Conservation (phyloP, 306 rosid species). For the Calophaca sinica region DNA sequence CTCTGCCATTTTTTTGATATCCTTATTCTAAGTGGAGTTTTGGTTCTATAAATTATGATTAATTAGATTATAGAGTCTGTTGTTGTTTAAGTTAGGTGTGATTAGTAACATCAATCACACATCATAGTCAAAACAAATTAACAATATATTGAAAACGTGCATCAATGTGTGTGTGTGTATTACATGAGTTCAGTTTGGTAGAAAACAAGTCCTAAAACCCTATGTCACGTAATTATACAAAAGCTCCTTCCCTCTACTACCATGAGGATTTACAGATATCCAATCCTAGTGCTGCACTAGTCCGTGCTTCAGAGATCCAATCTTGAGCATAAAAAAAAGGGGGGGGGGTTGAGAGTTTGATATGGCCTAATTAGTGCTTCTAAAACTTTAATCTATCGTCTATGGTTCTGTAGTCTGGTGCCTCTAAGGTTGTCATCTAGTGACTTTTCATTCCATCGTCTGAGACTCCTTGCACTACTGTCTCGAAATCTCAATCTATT, state of each 20-base stretch:
- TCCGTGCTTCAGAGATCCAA: not conserved
- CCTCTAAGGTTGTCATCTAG: no score
- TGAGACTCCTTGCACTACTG: no score
- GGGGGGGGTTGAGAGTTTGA: no score
- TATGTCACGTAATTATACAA: not conserved
- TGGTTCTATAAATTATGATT: not conserved
- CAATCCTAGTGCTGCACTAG: not conserved
- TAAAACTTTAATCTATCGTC: no score
- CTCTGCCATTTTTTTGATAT: conserved; percentile 17
- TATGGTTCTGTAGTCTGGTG: no score
- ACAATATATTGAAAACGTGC: not conserved
- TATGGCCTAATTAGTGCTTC: no score
- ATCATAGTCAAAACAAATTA: not conserved
- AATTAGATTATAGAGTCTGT: not conserved
- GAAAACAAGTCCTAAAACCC: not conserved
- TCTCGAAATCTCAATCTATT: no score
- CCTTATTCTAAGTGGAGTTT: not conserved
- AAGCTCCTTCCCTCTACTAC: not conserved
- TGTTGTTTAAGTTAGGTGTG: not conserved
- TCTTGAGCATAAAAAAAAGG: no score
- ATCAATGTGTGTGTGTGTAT: not conserved
- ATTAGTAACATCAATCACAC: not conserved
- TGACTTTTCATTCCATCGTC: no score
- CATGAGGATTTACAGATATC: not conserved
- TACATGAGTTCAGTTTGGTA: not conserved